phyloP scores from a whole-genome alignment of 352 stramenopile genomes.

The Elongisporangium prolatum region DNA sequence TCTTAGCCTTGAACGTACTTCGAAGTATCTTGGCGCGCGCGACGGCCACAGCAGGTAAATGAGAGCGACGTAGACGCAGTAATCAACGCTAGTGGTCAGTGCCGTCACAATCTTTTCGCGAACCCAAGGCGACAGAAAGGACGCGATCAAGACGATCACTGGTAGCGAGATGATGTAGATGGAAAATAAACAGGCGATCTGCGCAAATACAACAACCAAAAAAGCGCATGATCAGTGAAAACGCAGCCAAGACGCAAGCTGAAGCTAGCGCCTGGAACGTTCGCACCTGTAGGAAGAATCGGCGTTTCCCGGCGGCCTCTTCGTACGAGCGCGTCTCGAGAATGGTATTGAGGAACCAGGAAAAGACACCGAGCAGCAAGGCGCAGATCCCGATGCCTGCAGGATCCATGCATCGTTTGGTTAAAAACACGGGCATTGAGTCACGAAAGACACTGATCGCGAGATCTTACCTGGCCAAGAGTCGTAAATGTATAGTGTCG shows the following conservation, averaged over 20 bases:
- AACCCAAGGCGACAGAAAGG: conserved; percentile 74
- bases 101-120: conserved; percentile 67
- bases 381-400: conserved; percentile 51
- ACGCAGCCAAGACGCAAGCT: not conserved
- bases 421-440: not conserved
- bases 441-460: not conserved
- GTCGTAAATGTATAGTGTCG: conserved; percentile 81
- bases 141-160: conserved; percentile 63
- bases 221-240: not conserved
- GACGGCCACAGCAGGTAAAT: conserved; percentile 71
- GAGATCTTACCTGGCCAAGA: conserved; percentile 35
- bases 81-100: conserved; percentile 46
- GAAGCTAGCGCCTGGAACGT: not conserved
- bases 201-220: conserved; percentile 9
- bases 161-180: conserved; percentile 70
- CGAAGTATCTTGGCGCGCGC: conserved; percentile 67
- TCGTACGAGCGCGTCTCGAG: conserved; percentile 60
- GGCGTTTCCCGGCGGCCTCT: conserved; percentile 42
- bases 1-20: conserved; percentile 26
- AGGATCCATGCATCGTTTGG: not conserved
- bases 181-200: conserved; percentile 64
- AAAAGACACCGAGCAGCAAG: conserved; percentile 50
- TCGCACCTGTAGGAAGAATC: conserved; percentile 57
- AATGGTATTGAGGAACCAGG: conserved; percentile 66
- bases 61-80: conserved; percentile 51